These are phyloP conservation scores for Acacia melanoxylon DNA, from an alignment of 306 rosid species.

Conservation along the genomic window DNA sequence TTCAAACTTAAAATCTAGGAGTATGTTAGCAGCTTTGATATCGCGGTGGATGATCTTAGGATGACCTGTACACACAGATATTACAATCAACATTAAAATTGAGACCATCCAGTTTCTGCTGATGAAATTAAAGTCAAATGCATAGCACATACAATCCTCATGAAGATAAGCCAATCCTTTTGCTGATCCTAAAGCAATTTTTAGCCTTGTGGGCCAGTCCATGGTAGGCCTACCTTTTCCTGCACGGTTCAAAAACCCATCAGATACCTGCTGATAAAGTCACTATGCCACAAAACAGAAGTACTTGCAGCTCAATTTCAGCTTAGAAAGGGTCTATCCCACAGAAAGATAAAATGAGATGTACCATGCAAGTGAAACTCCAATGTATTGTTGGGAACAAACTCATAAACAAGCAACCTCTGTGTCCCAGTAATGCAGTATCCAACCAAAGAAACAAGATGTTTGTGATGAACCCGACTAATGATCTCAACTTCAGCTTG, in stretches of 20 bases:
- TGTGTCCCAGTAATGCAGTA: conserved; percentile 57
- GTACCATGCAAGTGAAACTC: conserved; percentile 80
- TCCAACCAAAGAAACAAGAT: conserved; percentile 76
- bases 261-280: not conserved
- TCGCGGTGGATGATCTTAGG: conserved; percentile 20
- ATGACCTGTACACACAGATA: conserved; percentile 15
- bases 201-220: conserved; percentile 19
- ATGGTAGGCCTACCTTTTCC: conserved; percentile 21
- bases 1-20: conserved; percentile 16
- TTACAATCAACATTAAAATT: not conserved
- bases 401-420: conserved; percentile 25
- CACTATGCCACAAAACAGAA: not conserved
- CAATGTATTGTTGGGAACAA: conserved; percentile 37
- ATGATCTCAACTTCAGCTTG: conserved; percentile 28
- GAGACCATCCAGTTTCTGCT: not conserved
- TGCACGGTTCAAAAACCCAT: conserved; percentile 16
- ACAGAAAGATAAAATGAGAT: not conserved
- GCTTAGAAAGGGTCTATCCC: not conserved
- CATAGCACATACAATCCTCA: conserved; percentile 1
- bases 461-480: conserved; percentile 45
- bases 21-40: conserved; percentile 21
- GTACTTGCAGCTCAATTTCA: not conserved
- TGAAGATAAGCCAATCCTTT: conserved; percentile 18
- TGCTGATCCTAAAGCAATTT: conserved; percentile 15
- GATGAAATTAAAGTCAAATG: not conserved